These are phyloP conservation scores for Sutorius eximius DNA, from an alignment of 1,284 basidiomycete genomes.

Conservation along the genomic window DNA sequence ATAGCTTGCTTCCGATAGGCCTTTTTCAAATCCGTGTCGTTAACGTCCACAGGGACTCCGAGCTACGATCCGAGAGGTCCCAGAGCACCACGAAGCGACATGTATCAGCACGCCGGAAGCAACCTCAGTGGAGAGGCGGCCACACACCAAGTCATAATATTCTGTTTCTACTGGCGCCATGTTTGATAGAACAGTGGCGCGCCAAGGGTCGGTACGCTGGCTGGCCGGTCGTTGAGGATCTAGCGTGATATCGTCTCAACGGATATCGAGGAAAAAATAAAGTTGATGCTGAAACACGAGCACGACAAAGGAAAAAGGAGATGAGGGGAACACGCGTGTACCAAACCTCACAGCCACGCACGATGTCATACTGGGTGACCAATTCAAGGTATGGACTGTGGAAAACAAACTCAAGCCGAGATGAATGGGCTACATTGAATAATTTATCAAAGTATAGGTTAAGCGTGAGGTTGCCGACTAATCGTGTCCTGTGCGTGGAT, in stretches of 20 bases:
- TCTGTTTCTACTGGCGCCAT: constrained; percentile 67
- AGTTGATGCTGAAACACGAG: constrained; percentile 8
- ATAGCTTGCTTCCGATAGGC: constrained; percentile 95
- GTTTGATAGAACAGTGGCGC: not conserved
- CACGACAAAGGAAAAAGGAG: not conserved
- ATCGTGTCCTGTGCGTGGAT: constrained; percentile 22
- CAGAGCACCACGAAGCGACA: not conserved
- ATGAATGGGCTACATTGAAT: constrained; percentile 32
- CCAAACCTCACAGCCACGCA: constrained; percentile 27
- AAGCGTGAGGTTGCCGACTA: constrained; percentile 15
- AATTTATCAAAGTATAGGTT: constrained; percentile 31
- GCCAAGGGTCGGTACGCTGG: not conserved
- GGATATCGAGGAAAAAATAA: not conserved
- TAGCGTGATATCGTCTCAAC: constrained; percentile 8
- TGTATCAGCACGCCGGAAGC: constrained; percentile 2
- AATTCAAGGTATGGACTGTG: not conserved
- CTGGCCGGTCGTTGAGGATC: constrained; percentile 4
- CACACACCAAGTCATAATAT: constrained; percentile 63
- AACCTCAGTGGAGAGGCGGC: not conserved
- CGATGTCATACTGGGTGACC: constrained; percentile 18
- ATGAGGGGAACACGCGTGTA: not conserved
- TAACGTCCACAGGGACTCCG: constrained; percentile 49
- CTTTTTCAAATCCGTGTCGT: constrained; percentile 86
- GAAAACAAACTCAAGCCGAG: constrained; percentile 5
- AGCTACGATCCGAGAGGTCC: constrained; percentile 35